Evolutionary conservation across 1,284 basidiomycete species (phyloP), one percentile per base, ranked within the genome.

Genomic region (Wolfiporia cocos): DNA sequence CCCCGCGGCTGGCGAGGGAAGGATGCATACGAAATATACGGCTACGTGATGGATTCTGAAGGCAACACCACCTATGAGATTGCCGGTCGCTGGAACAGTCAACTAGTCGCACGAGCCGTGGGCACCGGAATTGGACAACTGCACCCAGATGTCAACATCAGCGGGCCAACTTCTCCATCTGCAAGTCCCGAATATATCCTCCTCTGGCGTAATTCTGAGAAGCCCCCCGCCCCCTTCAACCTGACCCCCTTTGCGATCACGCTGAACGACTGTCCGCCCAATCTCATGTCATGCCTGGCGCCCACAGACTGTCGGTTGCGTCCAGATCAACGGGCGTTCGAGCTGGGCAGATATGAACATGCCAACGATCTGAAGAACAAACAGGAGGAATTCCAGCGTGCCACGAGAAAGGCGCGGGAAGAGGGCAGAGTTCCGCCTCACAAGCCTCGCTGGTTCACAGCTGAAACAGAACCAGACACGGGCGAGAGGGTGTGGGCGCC

Each of bases 251-350:
- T 88, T 60, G 93, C 95, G 3, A 80, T 97, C 50, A 92, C 92
- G 2, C 71, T 98, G 41, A 95, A 95, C 57, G 79, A 92, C 59
- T 83, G 86, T 52, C 80, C 87, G 2, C 74, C 80, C 15, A 75
- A 74, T 1, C 68, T 98, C 10, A 71, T 73, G 47, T 78, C 79
- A 2, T 92, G 79, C 63, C 55, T 98, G 3, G 85, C 86, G 24
- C 90, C 92, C 1, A 98, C 95, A 1, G 95, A 99, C 65, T 98
- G 94, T 59, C 81, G 95, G 1, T 65, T 97, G 34, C 79, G 95
- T 1, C 94, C 93, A 0, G 95, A 99, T 61, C 91, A 97, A 62
- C 75, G 91, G 21, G 92, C 93, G n/a, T 96, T 96, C 55, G 93
- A 97, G 71, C 66, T 81, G 51, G 93, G 92, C n/a, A 73, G 78